Conservation (phyloP, 2,329 filamentous ascomycete species). For the Colletotrichum lindemuthianum region DNA sequence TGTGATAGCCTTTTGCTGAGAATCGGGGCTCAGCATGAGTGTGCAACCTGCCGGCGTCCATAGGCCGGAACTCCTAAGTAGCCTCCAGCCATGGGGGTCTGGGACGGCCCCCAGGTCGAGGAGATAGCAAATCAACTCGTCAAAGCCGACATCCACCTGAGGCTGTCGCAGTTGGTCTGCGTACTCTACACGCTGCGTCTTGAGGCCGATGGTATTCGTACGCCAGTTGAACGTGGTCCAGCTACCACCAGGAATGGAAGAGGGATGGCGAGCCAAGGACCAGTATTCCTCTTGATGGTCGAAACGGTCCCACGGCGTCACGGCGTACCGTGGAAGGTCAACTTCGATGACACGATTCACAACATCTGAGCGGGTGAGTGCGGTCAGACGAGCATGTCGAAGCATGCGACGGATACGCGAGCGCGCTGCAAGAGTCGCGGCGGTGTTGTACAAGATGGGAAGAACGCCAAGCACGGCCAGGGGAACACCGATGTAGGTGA, state of each 20-base stretch:
- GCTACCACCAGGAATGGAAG: constrained; percentile 66
- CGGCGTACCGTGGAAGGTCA: constrained; percentile 71
- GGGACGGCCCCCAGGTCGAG: constrained; percentile 72
- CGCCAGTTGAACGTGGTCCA: constrained; percentile 76
- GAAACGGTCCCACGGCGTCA: constrained; percentile 68
- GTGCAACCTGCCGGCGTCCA: constrained; percentile 70
- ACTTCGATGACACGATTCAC: constrained; percentile 75
- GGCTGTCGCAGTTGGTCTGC: constrained; percentile 64
- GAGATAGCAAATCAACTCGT: constrained; percentile 69
- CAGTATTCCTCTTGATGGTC: constrained; percentile 66
- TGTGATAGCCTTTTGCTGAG: constrained; percentile 58
- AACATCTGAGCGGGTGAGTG: constrained; percentile 70
- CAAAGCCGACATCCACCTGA: constrained; percentile 64
- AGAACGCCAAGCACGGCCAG: constrained; percentile 68
- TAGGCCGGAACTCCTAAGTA: constrained; percentile 65
- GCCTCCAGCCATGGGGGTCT: constrained; percentile 66
- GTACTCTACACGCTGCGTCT: constrained; percentile 72
- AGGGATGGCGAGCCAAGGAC: constrained; percentile 61
- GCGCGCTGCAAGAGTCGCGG: constrained; percentile 67
- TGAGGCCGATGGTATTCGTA: constrained; percentile 68
- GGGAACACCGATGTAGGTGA: constrained; percentile 47
- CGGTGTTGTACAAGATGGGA: constrained; percentile 73
- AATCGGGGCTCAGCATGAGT: constrained; percentile 64
- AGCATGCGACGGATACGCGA: constrained; percentile 70
- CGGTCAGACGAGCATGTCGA: constrained; percentile 64